Conservation (phyloP, 768 basidiomycete species). For the Nidularia pulvinata region DNA sequence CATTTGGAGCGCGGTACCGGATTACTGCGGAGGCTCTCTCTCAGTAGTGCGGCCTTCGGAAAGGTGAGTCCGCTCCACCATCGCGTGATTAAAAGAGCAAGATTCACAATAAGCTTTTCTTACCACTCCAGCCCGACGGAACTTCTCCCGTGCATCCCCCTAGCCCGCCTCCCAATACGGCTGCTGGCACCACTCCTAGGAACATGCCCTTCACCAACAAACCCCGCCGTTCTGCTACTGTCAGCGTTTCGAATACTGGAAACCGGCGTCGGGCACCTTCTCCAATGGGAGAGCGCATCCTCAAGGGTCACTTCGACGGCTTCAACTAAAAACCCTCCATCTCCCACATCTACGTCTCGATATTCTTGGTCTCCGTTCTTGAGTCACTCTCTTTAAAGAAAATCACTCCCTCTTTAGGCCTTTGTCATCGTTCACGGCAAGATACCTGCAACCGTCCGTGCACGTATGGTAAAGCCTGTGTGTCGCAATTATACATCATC, state of each 20-base stretch:
- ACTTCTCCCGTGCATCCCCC: constrained; percentile 29
- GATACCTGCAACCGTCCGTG: constrained; percentile 38
- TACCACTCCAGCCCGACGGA: constrained; percentile 24
- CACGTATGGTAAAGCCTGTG: constrained; percentile 2
- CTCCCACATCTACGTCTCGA: background rate
- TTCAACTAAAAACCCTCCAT: constrained; percentile 58
- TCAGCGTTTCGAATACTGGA: constrained; percentile 40
- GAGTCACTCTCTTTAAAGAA: background rate
- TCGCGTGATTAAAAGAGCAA: background rate
- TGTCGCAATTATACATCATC: too few species aligned
- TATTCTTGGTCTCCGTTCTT: background rate
- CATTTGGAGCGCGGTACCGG: constrained; percentile 69
- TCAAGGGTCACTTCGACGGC: constrained; percentile 91
- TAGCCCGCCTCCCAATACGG: constrained; percentile 51
- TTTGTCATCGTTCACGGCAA: constrained; percentile 20
- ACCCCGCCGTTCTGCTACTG: constrained; percentile 61
- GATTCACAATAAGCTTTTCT: constrained; percentile 2
- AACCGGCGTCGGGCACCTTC: constrained; percentile 70
- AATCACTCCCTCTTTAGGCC: background rate
- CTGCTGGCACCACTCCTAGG: constrained; percentile 35
- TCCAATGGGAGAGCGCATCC: constrained; percentile 89
- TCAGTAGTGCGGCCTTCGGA: constrained; percentile 53
- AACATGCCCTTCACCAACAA: constrained; percentile 24
- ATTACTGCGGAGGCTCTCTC: constrained; percentile 73
- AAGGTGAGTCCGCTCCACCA: constrained; percentile 43